Base-by-base conservation (phyloP, 805 yeast species). In the Ogataea dorogensis region DNA sequence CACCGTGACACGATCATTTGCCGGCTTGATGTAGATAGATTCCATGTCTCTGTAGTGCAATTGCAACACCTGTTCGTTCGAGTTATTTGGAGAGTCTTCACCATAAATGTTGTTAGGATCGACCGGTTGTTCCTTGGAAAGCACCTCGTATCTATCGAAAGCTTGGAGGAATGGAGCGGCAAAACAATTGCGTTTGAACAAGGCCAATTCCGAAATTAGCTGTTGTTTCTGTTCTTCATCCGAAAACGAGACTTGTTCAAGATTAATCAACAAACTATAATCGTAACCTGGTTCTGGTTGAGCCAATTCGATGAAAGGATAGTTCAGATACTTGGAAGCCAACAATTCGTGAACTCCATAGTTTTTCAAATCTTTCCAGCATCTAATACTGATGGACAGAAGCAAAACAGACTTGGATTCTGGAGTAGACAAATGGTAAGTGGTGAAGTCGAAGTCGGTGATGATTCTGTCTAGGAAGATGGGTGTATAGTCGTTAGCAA, bases 1-100 rank as follows among this genome's bases (percentile, higher is more conserved):
- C 24, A 91, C 97, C 1, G 99, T 93, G 36, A 93, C 96, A 62
- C 99, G 81, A 63, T 93, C 99, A 57, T 82, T 86, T 21, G 94
- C 79, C 4, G 99, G 95, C 61, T 82, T 81, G 56, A 93, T 79
- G 60, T 77, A 93, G 54, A 93, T 87, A 38, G 88, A 76, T 62
- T 93, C 99, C 51, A 84, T 87, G 38, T 93, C 97, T 57, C 99
- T 81, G 66, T 93, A 91, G 60, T 83, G 79, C 39, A 93, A 70
- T 15, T 75, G 74, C 64, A 81, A 69, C 3, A 81, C 82, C 34
- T 73, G 74, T 44, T 79, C 80, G 21, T 71, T 69, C 29, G 63
- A 63, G 35, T 58, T 56, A 30, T 63, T 63, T 24, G 52, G 45
- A 28, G 62, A 46, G 34, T 61, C 68, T 30, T 63, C 67, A 26